Evolutionary conservation across 345 rosid genomes (phyloP).

Genomic region (Eucalyptus pauciflora): DNA sequence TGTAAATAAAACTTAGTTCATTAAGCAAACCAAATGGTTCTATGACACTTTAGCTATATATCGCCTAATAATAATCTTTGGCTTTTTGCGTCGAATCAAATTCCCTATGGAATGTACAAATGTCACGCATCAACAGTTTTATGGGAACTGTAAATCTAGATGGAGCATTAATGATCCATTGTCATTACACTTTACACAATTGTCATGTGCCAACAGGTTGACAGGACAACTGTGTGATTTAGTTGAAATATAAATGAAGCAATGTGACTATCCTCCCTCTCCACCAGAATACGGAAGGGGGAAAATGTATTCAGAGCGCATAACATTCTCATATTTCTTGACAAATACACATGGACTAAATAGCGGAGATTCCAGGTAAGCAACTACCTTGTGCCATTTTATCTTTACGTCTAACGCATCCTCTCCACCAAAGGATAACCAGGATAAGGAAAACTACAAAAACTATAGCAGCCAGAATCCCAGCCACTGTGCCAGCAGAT

Average conservation of each 20-base stretch:
- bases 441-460: neutral
- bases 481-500: neutral
- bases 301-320: neutral
- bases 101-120: too few relatives aligned
- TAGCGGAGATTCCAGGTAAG: too few relatives aligned
- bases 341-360: too few relatives aligned
- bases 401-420: neutral
- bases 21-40: too few relatives aligned
- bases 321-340: too few relatives aligned
- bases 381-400: too few relatives aligned
- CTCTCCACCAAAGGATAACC: conserved; percentile 2
- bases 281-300: neutral
- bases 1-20: too few relatives aligned
- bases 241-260: neutral
- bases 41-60: too few relatives aligned
- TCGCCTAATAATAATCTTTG: too few relatives aligned
- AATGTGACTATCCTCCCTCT: neutral
- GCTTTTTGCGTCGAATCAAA: too few relatives aligned
- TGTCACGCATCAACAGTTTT: neutral
- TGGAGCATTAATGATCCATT: neutral
- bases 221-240: too few relatives aligned
- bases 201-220: neutral
- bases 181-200: too few relatives aligned
- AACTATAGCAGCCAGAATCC: neutral
- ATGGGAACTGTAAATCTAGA: neutral